A percentile compares a stretch with the other conserved stretches of the same genome.
phyloP scores from a whole-genome alignment of 352 stramenopile species.

The Globisporangium echinulatum region DNA sequence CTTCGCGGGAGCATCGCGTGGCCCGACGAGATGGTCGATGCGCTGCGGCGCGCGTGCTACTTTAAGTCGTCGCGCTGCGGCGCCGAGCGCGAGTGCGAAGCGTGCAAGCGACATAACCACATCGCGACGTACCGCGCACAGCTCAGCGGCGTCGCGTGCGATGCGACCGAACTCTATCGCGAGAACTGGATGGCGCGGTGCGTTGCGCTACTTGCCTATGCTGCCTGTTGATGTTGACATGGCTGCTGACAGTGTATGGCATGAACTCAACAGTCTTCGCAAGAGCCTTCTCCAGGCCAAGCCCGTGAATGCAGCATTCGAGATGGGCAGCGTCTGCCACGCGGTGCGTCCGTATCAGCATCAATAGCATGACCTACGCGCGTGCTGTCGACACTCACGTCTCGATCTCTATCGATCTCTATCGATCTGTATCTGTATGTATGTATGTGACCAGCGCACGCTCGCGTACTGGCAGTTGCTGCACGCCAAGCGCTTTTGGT shows the following conservation, averaged over 20 bases:
- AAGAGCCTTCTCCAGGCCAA: constrained; percentile 22
- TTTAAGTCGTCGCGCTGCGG: constrained; percentile 28
- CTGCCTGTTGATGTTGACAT: neutral
- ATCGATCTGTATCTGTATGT: constrained; percentile 2
- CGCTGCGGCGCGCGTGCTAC: constrained; percentile 32
- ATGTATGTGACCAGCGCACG: constrained; percentile 31
- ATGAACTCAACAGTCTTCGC: constrained; percentile 24
- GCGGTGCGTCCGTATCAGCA: constrained; percentile 33
- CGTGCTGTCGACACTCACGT: no score
- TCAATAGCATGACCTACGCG: no score
- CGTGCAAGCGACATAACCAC: constrained; percentile 69
- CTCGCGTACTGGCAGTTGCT: constrained; percentile 75
- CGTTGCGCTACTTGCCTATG: constrained; percentile 3
- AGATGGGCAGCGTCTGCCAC: constrained; percentile 77
- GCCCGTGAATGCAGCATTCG: constrained; percentile 30
- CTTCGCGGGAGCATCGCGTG: constrained; percentile 63
- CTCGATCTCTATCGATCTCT: neutral
- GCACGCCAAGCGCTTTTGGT: constrained; percentile 80
- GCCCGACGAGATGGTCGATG: constrained; percentile 59
- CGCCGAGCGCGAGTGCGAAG: constrained; percentile 49
- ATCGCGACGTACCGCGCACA: constrained; percentile 47
- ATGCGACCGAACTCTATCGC: constrained; percentile 61
- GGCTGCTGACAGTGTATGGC: constrained; percentile 1
- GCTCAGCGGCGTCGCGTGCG: constrained; percentile 50
- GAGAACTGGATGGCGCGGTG: constrained; percentile 59